Evolutionary conservation across 2,329 filamentous ascomycete species (phyloP).

Genomic region (Microascus cirrosus): DNA sequence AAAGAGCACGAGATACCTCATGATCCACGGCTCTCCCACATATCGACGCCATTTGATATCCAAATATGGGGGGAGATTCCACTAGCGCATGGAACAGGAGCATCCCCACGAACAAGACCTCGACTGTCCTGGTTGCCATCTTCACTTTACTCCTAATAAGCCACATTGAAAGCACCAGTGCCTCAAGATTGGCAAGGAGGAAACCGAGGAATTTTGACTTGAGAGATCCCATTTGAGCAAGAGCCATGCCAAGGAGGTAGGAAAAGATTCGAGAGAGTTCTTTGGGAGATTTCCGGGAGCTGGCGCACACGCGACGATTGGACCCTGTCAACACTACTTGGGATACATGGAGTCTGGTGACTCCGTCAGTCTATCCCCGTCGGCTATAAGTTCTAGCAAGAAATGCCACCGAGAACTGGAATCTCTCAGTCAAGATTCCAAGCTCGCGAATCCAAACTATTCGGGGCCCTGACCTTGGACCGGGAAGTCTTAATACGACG

Average conservation of each 20-base stretch:
- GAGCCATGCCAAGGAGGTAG: conserved; percentile 11
- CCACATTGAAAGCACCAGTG: conserved; percentile 35
- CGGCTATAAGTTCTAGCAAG: background rate
- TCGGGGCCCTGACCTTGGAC: background rate
- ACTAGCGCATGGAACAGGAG: background rate
- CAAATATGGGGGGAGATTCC: background rate
- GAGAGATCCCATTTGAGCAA: conserved; percentile 23
- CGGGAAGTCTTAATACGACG: background rate
- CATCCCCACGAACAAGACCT: background rate
- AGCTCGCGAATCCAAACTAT: background rate
- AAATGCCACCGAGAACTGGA: background rate
- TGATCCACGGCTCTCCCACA: background rate
- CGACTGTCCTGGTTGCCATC: conserved; percentile 20
- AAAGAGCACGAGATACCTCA: background rate
- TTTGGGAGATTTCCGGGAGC: background rate
- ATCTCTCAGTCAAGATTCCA: background rate
- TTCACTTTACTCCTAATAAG: conserved; percentile 26
- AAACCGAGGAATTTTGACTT: conserved; percentile 22
- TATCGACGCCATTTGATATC: background rate
- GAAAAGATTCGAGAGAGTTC: conserved; percentile 6
- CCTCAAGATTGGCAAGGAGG: conserved; percentile 16
- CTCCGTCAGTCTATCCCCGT: background rate
- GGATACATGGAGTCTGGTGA: background rate
- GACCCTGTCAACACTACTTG: background rate
- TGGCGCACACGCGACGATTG: background rate